These are phyloP conservation scores for Nemania sp. DNA, from an alignment of 2,329 filamentous ascomycete species.

Conservation along the genomic window DNA sequence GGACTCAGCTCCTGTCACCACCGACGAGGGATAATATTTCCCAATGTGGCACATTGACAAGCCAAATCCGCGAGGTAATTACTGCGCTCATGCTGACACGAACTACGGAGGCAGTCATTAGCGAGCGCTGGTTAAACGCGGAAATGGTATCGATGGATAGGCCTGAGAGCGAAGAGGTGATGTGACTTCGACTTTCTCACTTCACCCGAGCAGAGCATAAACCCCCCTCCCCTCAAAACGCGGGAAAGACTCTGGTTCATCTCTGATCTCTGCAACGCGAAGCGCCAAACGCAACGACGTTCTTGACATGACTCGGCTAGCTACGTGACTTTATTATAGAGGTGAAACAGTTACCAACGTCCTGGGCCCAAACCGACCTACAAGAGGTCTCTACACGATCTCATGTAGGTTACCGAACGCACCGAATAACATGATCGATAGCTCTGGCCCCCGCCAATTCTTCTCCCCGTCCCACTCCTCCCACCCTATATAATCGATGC, in stretches of 20 bases:
- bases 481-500: neutral
- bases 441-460: neutral
- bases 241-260: slow-evolving; percentile 6
- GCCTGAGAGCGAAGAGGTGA: too few species aligned
- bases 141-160: slow-evolving; percentile 29
- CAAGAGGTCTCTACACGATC: slow-evolving; percentile 22
- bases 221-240: slow-evolving; percentile 10
- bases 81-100: neutral
- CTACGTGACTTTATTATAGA: slow-evolving; percentile 33
- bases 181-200: too few species aligned
- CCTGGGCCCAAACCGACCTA: slow-evolving; percentile 32
- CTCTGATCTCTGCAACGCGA: slow-evolving; percentile 9
- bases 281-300: slow-evolving; percentile 31
- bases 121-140: slow-evolving; percentile 18
- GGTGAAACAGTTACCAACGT: slow-evolving; percentile 38
- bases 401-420: slow-evolving; percentile 33
- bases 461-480: too few species aligned
- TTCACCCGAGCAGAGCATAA: too few species aligned
- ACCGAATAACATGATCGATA: slow-evolving; percentile 35
- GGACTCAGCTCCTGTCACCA: slow-evolving; percentile 17
- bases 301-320: slow-evolving; percentile 32
- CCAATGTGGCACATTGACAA: slow-evolving; percentile 10
- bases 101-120: slow-evolving; percentile 12
- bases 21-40: slow-evolving; percentile 4
- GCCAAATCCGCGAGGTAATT: neutral